Evolutionary conservation across 2,329 filamentous ascomycete species (phyloP).

Genomic region (Mycosphaerella sp.): DNA sequence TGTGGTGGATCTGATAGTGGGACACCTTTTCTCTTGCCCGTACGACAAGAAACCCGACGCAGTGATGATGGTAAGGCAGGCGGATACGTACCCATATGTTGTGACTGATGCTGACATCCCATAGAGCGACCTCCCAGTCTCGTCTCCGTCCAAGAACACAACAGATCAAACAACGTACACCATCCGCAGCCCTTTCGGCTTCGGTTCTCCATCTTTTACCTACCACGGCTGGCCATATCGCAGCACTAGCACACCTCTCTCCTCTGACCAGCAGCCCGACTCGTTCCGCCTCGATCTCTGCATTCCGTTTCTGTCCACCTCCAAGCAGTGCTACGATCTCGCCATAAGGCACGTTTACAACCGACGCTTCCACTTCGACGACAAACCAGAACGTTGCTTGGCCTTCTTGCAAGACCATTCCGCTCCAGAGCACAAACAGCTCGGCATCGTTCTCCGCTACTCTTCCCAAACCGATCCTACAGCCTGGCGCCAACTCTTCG

Average conservation of each 20-base stretch:
- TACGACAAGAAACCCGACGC: neutral
- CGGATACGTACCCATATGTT: neutral
- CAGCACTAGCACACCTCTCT: neutral
- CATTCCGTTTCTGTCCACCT: slow-evolving; percentile 5
- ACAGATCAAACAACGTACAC: slow-evolving; percentile 2
- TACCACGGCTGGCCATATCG: slow-evolving; percentile 9
- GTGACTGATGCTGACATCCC: neutral
- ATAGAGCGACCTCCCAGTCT: neutral
- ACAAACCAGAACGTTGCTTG: slow-evolving; percentile 10
- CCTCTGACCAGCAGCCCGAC: neutral
- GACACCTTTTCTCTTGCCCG: slow-evolving; percentile 4
- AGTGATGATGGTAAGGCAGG: neutral
- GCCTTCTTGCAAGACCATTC: slow-evolving; percentile 13
- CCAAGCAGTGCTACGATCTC: slow-evolving; percentile 8
- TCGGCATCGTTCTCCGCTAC: slow-evolving; percentile 2
- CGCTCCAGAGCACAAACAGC: neutral
- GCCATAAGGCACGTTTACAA: slow-evolving; percentile 8
- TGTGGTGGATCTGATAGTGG: slow-evolving; percentile 7
- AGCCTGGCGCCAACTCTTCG: slow-evolving; percentile 10
- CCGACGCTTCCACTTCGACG: slow-evolving; percentile 6
- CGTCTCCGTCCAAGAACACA: neutral
- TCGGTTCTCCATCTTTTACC: slow-evolving; percentile 3
- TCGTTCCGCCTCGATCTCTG: slow-evolving; percentile 1
- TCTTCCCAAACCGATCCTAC: slow-evolving; percentile 9
- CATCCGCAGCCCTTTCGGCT: slow-evolving; percentile 7